Evolutionary conservation across 352 stramenopile species (phyloP), one percentile per base, ranked within the genome.

Genomic region (Phytophthora pluvialis): DNA sequence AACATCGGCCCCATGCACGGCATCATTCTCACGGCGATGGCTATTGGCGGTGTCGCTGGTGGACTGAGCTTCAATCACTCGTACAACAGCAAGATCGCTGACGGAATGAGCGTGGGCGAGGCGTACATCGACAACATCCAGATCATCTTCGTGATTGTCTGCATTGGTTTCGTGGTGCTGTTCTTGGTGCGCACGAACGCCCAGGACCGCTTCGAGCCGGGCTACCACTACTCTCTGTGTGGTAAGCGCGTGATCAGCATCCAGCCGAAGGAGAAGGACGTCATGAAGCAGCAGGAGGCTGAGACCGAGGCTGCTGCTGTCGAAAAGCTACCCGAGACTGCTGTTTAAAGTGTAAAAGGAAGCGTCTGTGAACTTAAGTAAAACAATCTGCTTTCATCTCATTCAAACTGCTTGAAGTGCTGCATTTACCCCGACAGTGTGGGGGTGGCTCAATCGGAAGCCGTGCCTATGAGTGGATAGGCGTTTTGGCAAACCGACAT

Each of bases 121-220:
- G 83, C 83, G 8, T 93, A 91, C 75, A 86, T 91, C 50, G 46
- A 72, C 63, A 91, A 89, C 67, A 83, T 91, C 74, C 54, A 93
- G 58, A 78, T 78, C 65, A 92, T 93, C 60, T 78, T 93, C 38
- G 40, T 87, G 10, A 49, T 90, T 15, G 62, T 91, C 9, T 70
- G 85, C 51, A 73, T 91, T 51, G 83, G 81, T 35, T 87, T 83
- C 28, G 65, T 78, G 10, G 60, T 86, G 55, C 61, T 90, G 53
- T 86, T 92, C 64, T 45, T 83, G 38, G 78, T 93, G 48, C 83
- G 85, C 52, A 93, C 83, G 21, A 79, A 89, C 62, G 81, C 76
- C 5, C 55, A 64, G 32, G 83, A 92, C 72, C 85, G 85, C 33
- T 90, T 92, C 46, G 76, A 80, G 5, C 79, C 81, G 0, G 80